phyloP scores from a whole-genome alignment of 73 alveolate genomes.

The Stentor roeselii region DNA sequence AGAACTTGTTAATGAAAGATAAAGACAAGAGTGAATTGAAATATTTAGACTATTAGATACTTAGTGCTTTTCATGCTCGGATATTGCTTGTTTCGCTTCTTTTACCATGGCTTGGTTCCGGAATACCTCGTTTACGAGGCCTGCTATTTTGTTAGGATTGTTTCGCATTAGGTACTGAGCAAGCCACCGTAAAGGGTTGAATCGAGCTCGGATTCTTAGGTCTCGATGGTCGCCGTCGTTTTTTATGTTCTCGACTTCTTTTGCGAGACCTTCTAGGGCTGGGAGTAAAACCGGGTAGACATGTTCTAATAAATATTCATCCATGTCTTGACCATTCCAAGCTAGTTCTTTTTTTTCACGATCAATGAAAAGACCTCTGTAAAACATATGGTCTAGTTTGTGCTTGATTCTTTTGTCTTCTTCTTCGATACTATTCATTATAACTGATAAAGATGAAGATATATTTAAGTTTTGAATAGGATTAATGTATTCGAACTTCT shows the following conservation, averaged over 20 bases:
- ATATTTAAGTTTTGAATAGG: too few species aligned
- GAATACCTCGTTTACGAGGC: background rate
- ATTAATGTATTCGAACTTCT: too few species aligned
- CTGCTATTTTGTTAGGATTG: slow-evolving; percentile 57
- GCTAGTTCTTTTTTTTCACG: slow-evolving; percentile 11
- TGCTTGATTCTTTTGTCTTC: slow-evolving; percentile 6
- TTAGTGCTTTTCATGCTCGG: slow-evolving; percentile 11
- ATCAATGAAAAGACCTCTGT: background rate
- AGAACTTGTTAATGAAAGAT: too few species aligned
- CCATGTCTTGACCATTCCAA: slow-evolving; percentile 76
- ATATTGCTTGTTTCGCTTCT: background rate
- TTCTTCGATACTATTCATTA: slow-evolving; percentile 14
- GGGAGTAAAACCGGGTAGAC: slow-evolving; percentile 83
- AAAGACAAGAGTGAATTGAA: too few species aligned
- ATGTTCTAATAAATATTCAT: slow-evolving; percentile 71
- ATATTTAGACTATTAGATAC: too few species aligned
- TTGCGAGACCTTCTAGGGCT: slow-evolving; percentile 76
- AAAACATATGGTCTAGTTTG: background rate
- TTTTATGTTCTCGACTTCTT: slow-evolving; percentile 68
- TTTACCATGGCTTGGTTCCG: background rate
- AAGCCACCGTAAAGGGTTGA: slow-evolving; percentile 79
- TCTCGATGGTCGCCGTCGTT: slow-evolving; percentile 74
- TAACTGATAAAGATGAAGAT: too few species aligned
- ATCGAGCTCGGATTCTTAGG: slow-evolving; percentile 62
- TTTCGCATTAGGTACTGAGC: slow-evolving; percentile 86